Conservation (phyloP, 768 basidiomycete genomes). For the Suillus discolor region DNA sequence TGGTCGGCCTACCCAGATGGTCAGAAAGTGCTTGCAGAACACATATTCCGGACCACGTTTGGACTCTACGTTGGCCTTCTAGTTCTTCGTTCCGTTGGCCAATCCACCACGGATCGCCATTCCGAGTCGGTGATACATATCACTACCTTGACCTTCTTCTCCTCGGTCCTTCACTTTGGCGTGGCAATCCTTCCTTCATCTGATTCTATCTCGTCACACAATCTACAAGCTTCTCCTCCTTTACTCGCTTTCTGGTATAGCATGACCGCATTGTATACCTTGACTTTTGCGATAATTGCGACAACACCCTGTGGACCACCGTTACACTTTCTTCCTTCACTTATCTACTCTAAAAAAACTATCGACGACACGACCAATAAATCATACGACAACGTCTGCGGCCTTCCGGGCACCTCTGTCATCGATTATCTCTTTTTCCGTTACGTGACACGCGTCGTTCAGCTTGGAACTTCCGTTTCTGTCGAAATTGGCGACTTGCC, state of each 20-base stretch:
- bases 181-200: conserved; percentile 61
- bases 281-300: conserved; percentile 44
- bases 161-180: conserved; percentile 44
- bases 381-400: conserved; percentile 78
- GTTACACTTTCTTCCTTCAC: conserved; percentile 71
- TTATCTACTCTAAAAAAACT: conserved; percentile 75
- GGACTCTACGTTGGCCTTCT: conserved; percentile 62
- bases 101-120: conserved; percentile 39
- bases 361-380: conserved; percentile 59
- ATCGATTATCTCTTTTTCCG: conserved; percentile 67
- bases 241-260: conserved; percentile 52
- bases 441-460: conserved; percentile 86
- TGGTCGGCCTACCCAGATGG: conserved; percentile 39
- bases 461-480: conserved; percentile 71
- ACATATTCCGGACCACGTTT: conserved; percentile 33
- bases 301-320: conserved; percentile 72
- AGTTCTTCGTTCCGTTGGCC: conserved; percentile 49
- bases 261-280: conserved; percentile 49
- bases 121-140: conserved; percentile 66
- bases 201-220: conserved; percentile 34
- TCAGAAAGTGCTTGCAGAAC: conserved; percentile 33
- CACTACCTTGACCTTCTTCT: conserved; percentile 52
- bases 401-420: conserved; percentile 50
- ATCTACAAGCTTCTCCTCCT: conserved; percentile 24
- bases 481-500: conserved; percentile 90